Base-by-base conservation (phyloP, 106 monocot species). In the Apostasia ramifera region DNA sequence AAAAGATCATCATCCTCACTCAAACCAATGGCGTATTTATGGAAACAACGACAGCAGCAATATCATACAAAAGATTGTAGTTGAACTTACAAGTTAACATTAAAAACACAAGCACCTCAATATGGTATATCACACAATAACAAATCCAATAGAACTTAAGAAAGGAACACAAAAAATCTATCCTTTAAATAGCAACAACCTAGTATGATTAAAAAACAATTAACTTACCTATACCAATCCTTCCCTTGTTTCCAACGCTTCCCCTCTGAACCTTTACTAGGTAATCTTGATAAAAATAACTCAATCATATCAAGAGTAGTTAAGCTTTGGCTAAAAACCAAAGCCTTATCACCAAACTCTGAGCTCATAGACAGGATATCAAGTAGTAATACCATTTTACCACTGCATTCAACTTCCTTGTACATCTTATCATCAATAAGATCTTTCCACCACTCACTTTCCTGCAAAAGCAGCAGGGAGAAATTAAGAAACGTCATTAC, bases 241-340 rank as follows among this genome's bases (percentile, higher is more conserved):
- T 97, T 97, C 47, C 89, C 92, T 83, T 83, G 86, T 78, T 92
- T 97, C 97, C 97, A 97, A 57, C 46, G 81, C 65, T 97, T 97
- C 14, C 79, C 79, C 70, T 92, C 84, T 11, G 57, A 75, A 70
- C 79, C 82, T 72, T 76, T 86, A 5, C 77, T 68, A 40, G 72
- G 74, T 11, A 97, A 66, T 76, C 81, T 92, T 63, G 97, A 92
- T 38, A 97, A 75, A 82, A 82, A 89, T 7, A 80, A 70, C 70
- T 97, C 97, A 69, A 97, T 86, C 40, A 97, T 83, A 80, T 97
- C 97, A 41, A 97, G 69, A 70, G 92, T 92, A 54, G 86, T 56
- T 71, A 97, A 71, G 73, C 97, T 97, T 67, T 97, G 97, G 70
- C 97, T 97, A 71, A 97, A 97, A 73, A 97, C 84, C 49, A 97